Evolutionary conservation across 371 early-diverging fungal species (phyloP).

Genomic region (Homolaphlyctis polyrhiza): DNA sequence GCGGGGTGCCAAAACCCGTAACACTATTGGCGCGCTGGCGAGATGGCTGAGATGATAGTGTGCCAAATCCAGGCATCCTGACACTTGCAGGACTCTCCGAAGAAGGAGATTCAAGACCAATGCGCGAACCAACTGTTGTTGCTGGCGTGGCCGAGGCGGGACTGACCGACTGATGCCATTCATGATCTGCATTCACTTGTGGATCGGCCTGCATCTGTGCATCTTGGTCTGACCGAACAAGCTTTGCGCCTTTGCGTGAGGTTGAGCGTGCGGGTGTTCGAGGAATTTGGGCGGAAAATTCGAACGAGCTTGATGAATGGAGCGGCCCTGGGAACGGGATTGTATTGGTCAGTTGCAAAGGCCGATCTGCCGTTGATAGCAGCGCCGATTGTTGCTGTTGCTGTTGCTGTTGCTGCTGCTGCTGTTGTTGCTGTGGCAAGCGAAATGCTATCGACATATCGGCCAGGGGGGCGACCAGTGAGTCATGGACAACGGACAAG

Average conservation of each 20-base stretch:
- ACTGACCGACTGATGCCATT: too few species aligned
- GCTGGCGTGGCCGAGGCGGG: too few species aligned
- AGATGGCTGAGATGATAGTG: neutral
- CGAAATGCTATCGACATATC: neutral
- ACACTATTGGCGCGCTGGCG: neutral
- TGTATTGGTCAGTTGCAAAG: neutral
- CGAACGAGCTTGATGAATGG: neutral
- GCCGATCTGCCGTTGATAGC: neutral
- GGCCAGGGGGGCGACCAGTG: neutral
- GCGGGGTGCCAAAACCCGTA: constrained; percentile 8
- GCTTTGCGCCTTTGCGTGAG: neutral
- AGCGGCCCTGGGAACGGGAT: neutral
- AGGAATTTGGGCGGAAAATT: neutral
- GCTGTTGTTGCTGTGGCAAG: neutral
- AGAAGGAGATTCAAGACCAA: neutral
- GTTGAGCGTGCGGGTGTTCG: neutral
- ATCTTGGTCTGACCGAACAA: too few species aligned
- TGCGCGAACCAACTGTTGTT: neutral
- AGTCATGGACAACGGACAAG: neutral
- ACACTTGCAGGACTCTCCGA: neutral
- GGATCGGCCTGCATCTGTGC: too few species aligned
- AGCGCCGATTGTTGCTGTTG: neutral
- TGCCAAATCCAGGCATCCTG: neutral
- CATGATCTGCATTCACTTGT: too few species aligned
- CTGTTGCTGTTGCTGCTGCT: neutral